These are phyloP conservation scores for Pisolithus marmoratus DNA, from an alignment of 768 basidiomycete genomes.

Conservation along the genomic window DNA sequence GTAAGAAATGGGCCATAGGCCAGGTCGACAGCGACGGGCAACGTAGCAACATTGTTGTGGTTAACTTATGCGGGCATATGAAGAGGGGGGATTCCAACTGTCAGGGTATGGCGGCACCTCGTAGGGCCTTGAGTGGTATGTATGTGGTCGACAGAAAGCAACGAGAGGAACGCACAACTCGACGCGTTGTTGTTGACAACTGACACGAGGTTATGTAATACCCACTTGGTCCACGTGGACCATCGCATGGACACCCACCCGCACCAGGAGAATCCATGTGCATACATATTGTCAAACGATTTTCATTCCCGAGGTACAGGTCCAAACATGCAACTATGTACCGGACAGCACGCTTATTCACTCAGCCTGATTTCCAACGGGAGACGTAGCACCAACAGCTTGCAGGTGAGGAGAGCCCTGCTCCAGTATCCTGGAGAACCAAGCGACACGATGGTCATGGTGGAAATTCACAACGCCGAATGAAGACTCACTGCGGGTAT, in stretches of 20 bases:
- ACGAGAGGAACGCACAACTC: too few relatives aligned
- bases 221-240: too few relatives aligned
- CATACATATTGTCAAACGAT: neutral
- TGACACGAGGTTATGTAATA: too few relatives aligned
- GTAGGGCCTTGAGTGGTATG: too few relatives aligned
- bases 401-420: constrained; percentile 57
- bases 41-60: constrained; percentile 6
- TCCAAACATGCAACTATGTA: too few relatives aligned
- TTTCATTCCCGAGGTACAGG: neutral
- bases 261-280: neutral
- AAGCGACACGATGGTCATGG: constrained; percentile 7
- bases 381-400: constrained; percentile 46
- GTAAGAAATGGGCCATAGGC: constrained; percentile 21
- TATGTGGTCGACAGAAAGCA: too few relatives aligned
- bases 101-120: constrained; percentile 9
- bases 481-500: constrained; percentile 64
- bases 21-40: constrained; percentile 7
- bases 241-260: too few relatives aligned
- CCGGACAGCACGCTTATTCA: neutral
- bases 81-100: constrained; percentile 1
- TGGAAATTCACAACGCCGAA: neutral
- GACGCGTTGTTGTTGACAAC: too few relatives aligned
- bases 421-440: constrained; percentile 42
- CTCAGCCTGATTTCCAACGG: constrained; percentile 29
- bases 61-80: neutral